These are phyloP conservation scores for Stylosanthes scabra DNA, from an alignment of 331 rosid genomes.

Conservation along the genomic window DNA sequence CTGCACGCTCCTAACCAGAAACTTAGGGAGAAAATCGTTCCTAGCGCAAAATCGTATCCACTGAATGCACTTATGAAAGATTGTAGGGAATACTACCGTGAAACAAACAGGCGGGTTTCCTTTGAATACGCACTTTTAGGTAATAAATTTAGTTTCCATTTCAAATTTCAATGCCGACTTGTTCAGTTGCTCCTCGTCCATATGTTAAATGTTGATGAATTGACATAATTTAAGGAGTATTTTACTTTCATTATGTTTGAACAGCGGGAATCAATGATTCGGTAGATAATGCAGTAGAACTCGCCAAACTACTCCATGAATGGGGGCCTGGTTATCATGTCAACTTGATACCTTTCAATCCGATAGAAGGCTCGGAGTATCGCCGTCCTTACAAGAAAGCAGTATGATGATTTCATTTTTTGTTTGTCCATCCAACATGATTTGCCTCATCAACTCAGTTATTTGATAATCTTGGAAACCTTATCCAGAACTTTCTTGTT, in stretches of 20 bases:
- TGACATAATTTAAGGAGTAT: conserved; percentile 20
- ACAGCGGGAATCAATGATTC: conserved; percentile 95
- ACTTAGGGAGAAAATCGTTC: conserved; percentile 92
- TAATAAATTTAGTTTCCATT: conserved; percentile 42
- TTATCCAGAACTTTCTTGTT: conserved; percentile 29
- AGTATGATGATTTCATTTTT: conserved; percentile 50
- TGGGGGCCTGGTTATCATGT: conserved; percentile 81
- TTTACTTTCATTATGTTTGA: conserved; percentile 40
- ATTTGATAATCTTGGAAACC: conserved; percentile 3
- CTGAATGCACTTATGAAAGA: conserved; percentile 85
- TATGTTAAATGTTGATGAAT: conserved; percentile 25
- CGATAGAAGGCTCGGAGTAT: conserved; percentile 91
- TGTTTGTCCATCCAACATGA: conserved; percentile 13
- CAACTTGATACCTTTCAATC: conserved; percentile 96
- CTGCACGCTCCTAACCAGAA: conserved; percentile 98
- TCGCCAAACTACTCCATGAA: conserved; percentile 74
- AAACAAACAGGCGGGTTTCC: conserved; percentile 86
- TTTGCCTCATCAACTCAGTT: conserved; percentile 24
- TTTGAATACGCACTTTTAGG: conserved; percentile 98
- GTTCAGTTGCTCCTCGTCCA: conserved; percentile 4
- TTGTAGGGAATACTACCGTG: conserved; percentile 72
- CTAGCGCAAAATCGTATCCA: conserved; percentile 96
- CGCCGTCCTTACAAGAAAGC: conserved; percentile 85
- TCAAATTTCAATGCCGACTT: not conserved
- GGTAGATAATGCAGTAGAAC: conserved; percentile 80